phyloP scores from a whole-genome alignment of 2,329 filamentous ascomycete species.

The Colletotrichum sp. region DNA sequence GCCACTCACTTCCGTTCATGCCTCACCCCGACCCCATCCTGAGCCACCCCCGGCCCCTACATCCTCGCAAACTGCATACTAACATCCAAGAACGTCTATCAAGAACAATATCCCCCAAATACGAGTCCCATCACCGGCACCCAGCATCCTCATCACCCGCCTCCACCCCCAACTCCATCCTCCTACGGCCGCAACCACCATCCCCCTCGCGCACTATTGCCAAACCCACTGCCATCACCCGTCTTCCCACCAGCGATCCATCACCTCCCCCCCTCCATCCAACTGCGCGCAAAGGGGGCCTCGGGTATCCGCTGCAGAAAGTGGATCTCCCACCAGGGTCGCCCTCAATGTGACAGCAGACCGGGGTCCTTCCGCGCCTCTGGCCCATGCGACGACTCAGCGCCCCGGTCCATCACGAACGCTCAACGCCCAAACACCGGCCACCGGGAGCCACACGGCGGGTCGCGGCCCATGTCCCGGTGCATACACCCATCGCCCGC shows the following conservation, averaged over 20 bases:
- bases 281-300: neutral
- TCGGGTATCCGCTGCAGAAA: neutral
- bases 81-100: neutral
- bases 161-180: neutral
- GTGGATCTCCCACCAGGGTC: neutral
- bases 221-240: neutral
- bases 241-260: neutral
- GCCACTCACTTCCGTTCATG: neutral
- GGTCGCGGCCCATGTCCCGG: neutral
- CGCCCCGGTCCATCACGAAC: neutral
- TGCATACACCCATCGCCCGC: neutral
- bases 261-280: neutral
- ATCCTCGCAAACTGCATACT: neutral
- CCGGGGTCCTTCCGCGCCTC: neutral
- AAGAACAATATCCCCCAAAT: neutral
- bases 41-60: neutral
- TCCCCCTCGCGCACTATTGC: neutral
- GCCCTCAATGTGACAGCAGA: neutral
- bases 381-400: neutral
- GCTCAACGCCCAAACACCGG: neutral
- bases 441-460: neutral
- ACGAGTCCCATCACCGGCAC: neutral
- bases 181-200: neutral
- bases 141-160: neutral
- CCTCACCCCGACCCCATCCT: neutral